Conservation (phyloP, 768 basidiomycete genomes). For the Lanmaoa rubissima region DNA sequence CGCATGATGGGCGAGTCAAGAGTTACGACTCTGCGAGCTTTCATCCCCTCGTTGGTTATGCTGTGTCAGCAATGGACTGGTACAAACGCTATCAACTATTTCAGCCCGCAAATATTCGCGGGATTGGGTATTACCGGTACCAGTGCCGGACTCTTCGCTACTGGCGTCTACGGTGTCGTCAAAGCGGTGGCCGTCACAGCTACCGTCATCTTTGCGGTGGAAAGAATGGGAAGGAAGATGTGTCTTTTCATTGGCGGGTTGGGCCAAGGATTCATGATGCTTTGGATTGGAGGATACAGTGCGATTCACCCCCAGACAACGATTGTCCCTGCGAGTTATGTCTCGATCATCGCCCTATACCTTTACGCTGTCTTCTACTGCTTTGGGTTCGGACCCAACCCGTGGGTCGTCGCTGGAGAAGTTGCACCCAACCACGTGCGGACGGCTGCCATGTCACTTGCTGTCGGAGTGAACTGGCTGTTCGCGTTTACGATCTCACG, state of each 20-base stretch:
- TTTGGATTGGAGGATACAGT: conserved; percentile 38
- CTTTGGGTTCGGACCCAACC: conserved; percentile 31
- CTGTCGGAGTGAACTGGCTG: conserved; percentile 35
- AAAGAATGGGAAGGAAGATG: conserved; percentile 46
- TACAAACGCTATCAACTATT: conserved; percentile 56
- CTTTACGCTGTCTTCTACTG: conserved; percentile 38
- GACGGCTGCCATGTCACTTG: conserved; percentile 33
- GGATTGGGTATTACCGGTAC: conserved; percentile 45
- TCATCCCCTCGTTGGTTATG: conserved; percentile 48
- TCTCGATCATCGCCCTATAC: conserved; percentile 40
- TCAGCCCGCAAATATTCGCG: conserved; percentile 50
- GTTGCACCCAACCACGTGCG: conserved; percentile 41
- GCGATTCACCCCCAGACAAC: conserved; percentile 30
- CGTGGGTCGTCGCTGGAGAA: conserved; percentile 35
- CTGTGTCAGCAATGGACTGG: conserved; percentile 51
- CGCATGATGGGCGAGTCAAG: conserved; percentile 43
- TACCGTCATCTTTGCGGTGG: conserved; percentile 46
- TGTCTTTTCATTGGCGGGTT: conserved; percentile 49
- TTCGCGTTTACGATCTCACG: conserved; percentile 38
- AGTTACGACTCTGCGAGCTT: conserved; percentile 41
- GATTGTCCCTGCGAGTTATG: conserved; percentile 35
- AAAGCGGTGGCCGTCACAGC: conserved; percentile 43
- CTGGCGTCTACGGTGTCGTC: conserved; percentile 41
- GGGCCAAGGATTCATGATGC: conserved; percentile 43
- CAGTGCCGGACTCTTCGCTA: conserved; percentile 46